Evolutionary conservation across 2,329 filamentous ascomycete species (phyloP).

Genomic region (Mollisia scopiformis): DNA sequence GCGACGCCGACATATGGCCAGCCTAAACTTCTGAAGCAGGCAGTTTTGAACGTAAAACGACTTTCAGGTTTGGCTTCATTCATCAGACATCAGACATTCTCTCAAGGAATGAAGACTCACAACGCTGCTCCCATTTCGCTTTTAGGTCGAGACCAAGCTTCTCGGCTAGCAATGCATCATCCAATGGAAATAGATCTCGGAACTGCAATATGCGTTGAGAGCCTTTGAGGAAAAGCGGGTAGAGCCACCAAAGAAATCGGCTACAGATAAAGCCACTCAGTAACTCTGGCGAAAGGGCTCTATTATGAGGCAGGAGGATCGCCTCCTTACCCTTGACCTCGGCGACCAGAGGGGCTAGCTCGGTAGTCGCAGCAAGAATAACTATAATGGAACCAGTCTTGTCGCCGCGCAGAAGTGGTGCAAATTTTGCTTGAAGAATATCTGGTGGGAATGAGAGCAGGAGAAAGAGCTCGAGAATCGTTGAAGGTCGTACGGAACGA

Average conservation of each 20-base stretch:
- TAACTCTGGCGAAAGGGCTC: not conserved
- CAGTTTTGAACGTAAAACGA: not conserved
- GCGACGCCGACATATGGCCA: not conserved
- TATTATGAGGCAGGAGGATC: not conserved
- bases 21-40: not conserved
- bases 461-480: not conserved
- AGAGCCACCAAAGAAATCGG: not conserved
- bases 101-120: not conserved
- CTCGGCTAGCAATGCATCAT: not conserved
- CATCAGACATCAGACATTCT: not conserved
- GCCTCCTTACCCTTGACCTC: not conserved
- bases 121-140: not conserved
- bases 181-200: not conserved
- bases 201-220: not conserved
- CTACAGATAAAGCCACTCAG: not conserved
- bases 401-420: not conserved
- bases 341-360: not conserved
- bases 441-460: not conserved
- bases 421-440: not conserved
- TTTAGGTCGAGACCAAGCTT: not conserved
- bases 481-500: not conserved
- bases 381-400: not conserved
- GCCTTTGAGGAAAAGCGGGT: not conserved
- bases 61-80: not conserved
- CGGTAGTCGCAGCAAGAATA: not conserved